These are phyloP conservation scores for Ochetophila trinervis DNA, from an alignment of 306 rosid species.

Conservation along the genomic window DNA sequence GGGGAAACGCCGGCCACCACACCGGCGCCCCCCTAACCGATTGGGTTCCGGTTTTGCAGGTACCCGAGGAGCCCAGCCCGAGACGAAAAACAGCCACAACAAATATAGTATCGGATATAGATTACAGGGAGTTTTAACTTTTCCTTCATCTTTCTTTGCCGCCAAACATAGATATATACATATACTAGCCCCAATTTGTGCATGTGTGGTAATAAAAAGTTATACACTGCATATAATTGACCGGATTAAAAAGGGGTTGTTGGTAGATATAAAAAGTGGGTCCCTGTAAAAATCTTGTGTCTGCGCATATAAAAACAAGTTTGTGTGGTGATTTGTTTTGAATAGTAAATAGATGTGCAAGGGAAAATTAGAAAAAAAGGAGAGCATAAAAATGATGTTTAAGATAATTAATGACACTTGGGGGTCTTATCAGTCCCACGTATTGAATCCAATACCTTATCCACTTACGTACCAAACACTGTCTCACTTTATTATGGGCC, in stretches of 20 bases:
- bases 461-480: conserved; percentile 19
- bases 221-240: not conserved
- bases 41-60: too few species aligned
- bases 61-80: too few species aligned
- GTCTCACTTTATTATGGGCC: conserved; percentile 8
- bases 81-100: too few species aligned
- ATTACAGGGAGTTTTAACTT: not conserved
- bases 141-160: not conserved
- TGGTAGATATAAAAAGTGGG: not conserved
- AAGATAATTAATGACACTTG: not conserved
- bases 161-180: not conserved
- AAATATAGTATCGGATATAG: not conserved
- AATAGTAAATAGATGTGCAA: not conserved
- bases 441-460: conserved; percentile 22
- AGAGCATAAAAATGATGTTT: conserved; percentile 6
- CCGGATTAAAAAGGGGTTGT: not conserved
- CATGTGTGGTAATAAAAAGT: not conserved
- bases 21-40: too few species aligned
- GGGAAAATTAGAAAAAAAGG: not conserved
- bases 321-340: not conserved
- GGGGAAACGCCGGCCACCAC: too few species aligned
- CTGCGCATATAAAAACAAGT: not conserved
- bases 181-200: not conserved
- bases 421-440: conserved; percentile 28
- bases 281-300: too few species aligned